Evolutionary conservation across 306 rosid genomes (phyloP), one percentile per base, ranked within the genome.

Genomic region (Corylus americana): DNA sequence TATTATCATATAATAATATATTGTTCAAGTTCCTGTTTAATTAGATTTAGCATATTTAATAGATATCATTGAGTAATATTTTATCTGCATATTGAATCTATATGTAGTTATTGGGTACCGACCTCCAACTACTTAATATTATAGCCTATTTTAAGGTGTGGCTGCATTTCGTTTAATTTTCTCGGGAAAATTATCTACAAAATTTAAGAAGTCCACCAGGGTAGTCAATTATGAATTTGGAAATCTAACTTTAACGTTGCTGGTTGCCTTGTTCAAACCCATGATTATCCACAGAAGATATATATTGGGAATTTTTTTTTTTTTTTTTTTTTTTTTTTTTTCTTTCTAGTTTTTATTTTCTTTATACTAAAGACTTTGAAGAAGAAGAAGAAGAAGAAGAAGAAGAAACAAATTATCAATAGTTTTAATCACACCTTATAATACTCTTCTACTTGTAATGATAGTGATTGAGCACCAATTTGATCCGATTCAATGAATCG

Each of bases 401-500:
- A 16, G 44, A 67, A 42, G 3, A 10, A 18, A 3, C 22, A 67
- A 20, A 67, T 7, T 12, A 42, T 67, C 0, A 17, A 8, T 18
- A 4, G 72, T 42, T 51, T 67, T 37, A 31, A 31, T 9, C 16
- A 17, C 50, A 8, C 4, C 49, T 42, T 39, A 61, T 27, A n/a
- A 27, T 61, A 67, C 50, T 17, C 71, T 67, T 25, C 31, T 5
- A 47, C 2, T 25, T 49, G 48, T 62, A 48, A 17, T 59, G 67
- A 47, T 76, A 27, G 55, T 11, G 67, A 58, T 49, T 57, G 25
- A 20, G 8, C 18, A 74, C 54, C 58, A 78, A 39, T 53, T 35
- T 22, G 79, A 27, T 71, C 73, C 72, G 62, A 73, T 76, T 64
- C 81, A 84, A 25, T 72, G 82, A 17, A 84, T 74, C 81, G 7